Percentiles rank a stretch among this genome's conserved stretches.
phyloP scores from a whole-genome alignment of 1,139 yeast species.

The Protomyces arabidopsidicola region DNA sequence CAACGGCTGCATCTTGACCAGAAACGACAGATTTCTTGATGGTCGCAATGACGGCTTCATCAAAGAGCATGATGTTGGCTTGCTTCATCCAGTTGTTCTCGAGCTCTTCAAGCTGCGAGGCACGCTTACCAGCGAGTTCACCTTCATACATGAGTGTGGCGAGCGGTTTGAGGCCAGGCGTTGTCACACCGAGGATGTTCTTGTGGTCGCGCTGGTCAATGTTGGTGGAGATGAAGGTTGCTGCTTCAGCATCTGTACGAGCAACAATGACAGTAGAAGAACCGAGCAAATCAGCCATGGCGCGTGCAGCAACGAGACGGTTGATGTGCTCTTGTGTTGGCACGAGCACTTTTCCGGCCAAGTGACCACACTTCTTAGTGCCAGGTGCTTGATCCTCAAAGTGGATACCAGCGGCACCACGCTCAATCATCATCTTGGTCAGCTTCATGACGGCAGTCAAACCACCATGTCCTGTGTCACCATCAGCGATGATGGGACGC shows the following conservation, averaged over 20 bases:
- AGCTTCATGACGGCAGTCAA: slow-evolving; percentile 91
- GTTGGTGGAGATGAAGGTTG: slow-evolving; percentile 86
- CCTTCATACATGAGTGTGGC: slow-evolving; percentile 78
- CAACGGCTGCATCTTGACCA: slow-evolving; percentile 63
- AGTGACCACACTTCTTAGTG: slow-evolving; percentile 93
- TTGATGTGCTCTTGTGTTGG: slow-evolving; percentile 97
- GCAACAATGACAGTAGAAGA: slow-evolving; percentile 83
- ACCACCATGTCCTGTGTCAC: slow-evolving; percentile 99
- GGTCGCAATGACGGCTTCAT: slow-evolving; percentile 85
- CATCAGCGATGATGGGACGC: slow-evolving; percentile 95
- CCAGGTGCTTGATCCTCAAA: slow-evolving; percentile 99
- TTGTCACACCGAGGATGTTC: slow-evolving; percentile 85
- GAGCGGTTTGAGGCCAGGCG: slow-evolving; percentile 70
- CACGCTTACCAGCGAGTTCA: slow-evolving; percentile 66
- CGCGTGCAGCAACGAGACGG: slow-evolving; percentile 88
- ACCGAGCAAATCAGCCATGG: slow-evolving; percentile 91
- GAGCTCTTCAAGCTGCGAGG: slow-evolving; percentile 62
- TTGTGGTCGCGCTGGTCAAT: slow-evolving; percentile 93
- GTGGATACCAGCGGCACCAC: slow-evolving; percentile 98
- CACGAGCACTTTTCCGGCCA: slow-evolving; percentile 97
- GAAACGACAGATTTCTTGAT: slow-evolving; percentile 55
- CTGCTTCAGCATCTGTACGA: slow-evolving; percentile 96
- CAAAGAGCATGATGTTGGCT: slow-evolving; percentile 84
- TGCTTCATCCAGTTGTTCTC: slow-evolving; percentile 79
- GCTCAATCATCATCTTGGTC: slow-evolving; percentile 92